Evolutionary conservation across 1,284 basidiomycete species (phyloP), one percentile per base, ranked within the genome.

Genomic region (Cryptococcus jaspeensis): DNA sequence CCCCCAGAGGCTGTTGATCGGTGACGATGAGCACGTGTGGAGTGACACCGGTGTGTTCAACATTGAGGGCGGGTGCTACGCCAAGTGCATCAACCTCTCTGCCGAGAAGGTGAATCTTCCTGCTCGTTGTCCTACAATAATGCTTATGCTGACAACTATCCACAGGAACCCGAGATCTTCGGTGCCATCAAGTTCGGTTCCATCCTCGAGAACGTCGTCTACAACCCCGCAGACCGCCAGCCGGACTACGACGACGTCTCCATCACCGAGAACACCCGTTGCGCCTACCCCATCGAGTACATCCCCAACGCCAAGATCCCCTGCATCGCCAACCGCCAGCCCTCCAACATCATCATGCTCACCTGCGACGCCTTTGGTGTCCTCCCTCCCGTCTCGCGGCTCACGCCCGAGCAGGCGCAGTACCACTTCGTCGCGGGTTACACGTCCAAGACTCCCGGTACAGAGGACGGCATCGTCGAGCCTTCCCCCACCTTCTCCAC

Each of bases 31-130:
- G 81, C 94, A 97, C 77, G 94, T 97, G 72, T 97, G 93, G 94
- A 92, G 91, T 35, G 93, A 96, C 79, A 86, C 84, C 22, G 96
- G 95, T 78, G 95, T 99, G 61, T 99, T 99, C 87, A 99, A 99
- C 85, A 99, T 99, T 71, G 95, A 99, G 78, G 95, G 95, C 69
- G 95, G 96, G 56, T 99, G 95, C 82, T 99, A 99, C 79, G 95
- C 95, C 80, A 99, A 99, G 83, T 89, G 87, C 79, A 90, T 99
- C 82, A 96, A 96, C 82, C 87, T 99, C 66, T 92, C 90, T 48
- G 87, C 87, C 20, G 91, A 96, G 80, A 98, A 83, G 69, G 65
- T 61, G 49, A 59, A 58, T 56, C 18, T 16, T 20, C 16, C 12
- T 18, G 16, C 6, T n/a, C 20, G 16, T 38, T 9, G 20, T 23